Percentiles rank a stretch among this genome's conserved stretches.
These are phyloP conservation scores for Blastobotrys chiropterorum DNA, from an alignment of 805 yeast genomes.

Conservation along the genomic window DNA sequence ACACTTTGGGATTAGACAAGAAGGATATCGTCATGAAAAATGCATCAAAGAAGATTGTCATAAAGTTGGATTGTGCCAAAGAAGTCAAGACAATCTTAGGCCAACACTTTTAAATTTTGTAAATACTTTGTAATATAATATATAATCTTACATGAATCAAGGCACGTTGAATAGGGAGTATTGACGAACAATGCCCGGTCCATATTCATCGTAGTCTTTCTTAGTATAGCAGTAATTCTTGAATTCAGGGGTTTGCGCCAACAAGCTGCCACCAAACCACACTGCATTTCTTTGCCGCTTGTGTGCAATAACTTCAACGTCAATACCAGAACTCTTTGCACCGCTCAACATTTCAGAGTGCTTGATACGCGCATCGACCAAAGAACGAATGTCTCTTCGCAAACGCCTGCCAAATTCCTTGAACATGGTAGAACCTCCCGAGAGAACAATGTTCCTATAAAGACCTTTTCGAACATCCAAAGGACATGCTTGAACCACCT, in stretches of 20 bases:
- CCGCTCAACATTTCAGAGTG: constrained; percentile 71
- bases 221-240: constrained; percentile 95
- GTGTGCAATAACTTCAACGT: constrained; percentile 94
- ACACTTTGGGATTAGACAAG: constrained; percentile 40
- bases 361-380: constrained; percentile 85
- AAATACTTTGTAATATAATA: not conserved
- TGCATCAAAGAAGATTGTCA: constrained; percentile 47
- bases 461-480: constrained; percentile 96
- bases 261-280: constrained; percentile 97
- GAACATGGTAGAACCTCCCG: constrained; percentile 99
- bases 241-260: constrained; percentile 97
- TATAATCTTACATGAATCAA: constrained; percentile 26
- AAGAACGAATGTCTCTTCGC: constrained; percentile 83
- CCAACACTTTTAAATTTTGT: constrained; percentile 24
- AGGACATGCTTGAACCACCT: constrained; percentile 90
- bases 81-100: constrained; percentile 34
- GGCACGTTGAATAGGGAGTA: constrained; percentile 87
- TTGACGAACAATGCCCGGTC: constrained; percentile 96
- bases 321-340: constrained; percentile 83
- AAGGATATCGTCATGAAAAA: constrained; percentile 42
- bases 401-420: constrained; percentile 96
- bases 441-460: constrained; percentile 88
- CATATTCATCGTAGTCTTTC: constrained; percentile 94
- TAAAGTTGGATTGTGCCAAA: constrained; percentile 42
- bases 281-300: constrained; percentile 98